Base-by-base conservation (phyloP, 129 eudicot species). In the Centaurea solstitialis region DNA sequence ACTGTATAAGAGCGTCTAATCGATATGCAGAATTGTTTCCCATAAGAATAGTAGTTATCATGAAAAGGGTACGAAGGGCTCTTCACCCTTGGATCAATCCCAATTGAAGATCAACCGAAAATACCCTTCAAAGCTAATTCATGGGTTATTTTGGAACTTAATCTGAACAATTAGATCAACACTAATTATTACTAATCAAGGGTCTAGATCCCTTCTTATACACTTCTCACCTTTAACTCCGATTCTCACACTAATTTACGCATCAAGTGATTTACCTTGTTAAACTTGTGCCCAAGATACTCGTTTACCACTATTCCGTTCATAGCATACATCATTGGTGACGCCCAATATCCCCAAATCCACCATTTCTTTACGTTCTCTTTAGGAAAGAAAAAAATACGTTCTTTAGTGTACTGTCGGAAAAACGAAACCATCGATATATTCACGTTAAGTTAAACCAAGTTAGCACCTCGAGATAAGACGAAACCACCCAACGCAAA, bases 401-500 rank as follows among this genome's bases (percentile, higher is more conserved):
- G 12, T 18, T 40, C 22, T 38, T 80, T 30, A 66, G 30, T 81
- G 28, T 10, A 77, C 53, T 38, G 39, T 73, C 13, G 17, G 39
- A 72, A 22, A 50, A 57, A 9, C 6, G 72, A 71, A 79, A 70
- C 5, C 33, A 28, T 40, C 6, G 1, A 78, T 7, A 41, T 5
- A 17, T 7, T 12, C 9, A 64, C 26, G 75, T 24, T 4, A 68
- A 24, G 75, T 24, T 4, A 68, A 24, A 65, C 75, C 22, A 24
- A 89, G 91, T 93, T 84, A 84, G 59, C 79, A 87, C 91, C 81
- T 70, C 86, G 75, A 4, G 83, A 30, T 9, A 93, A 77, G 45
- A 93, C 79, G 62, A 91, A 80, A 8, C 98, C 98, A 74, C 97
- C 88, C 79, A 93, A 45, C 3, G 86, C 89, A 45, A 91, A 79